Evolutionary conservation across 352 stramenopile species (phyloP).

Genomic region (Phytophthora sp.): DNA sequence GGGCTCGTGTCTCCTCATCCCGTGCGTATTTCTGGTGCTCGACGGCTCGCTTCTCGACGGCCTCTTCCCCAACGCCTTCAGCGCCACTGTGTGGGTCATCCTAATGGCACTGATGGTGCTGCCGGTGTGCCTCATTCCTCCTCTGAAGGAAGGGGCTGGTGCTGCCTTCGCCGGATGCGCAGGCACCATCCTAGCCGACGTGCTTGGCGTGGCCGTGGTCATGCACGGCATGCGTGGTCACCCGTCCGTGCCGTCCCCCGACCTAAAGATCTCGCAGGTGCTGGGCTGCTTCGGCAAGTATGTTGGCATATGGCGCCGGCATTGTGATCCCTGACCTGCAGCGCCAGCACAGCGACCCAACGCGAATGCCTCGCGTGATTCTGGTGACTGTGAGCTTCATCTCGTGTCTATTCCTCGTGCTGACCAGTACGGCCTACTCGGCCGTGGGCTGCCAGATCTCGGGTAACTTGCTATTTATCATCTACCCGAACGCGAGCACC

Average conservation of each 20-base stretch:
- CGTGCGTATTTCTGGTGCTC: constrained; percentile 57
- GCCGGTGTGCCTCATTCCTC: constrained; percentile 50
- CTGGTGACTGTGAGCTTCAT: constrained; percentile 42
- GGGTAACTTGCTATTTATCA: constrained; percentile 61
- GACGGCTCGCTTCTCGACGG: constrained; percentile 46
- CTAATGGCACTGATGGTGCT: constrained; percentile 49
- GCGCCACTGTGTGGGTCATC: constrained; percentile 44
- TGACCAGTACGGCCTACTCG: constrained; percentile 42
- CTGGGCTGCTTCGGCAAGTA: constrained; percentile 50
- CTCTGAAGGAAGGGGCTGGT: constrained; percentile 50
- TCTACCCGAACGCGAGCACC: constrained; percentile 29
- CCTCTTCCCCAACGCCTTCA: constrained; percentile 53
- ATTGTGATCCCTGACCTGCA: constrained; percentile 58
- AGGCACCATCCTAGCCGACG: constrained; percentile 54
- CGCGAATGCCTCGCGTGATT: constrained; percentile 55
- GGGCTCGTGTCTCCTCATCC: constrained; percentile 45
- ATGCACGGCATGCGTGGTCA: constrained; percentile 45
- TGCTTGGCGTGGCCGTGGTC: constrained; percentile 46
- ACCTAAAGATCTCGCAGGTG: constrained; percentile 48
- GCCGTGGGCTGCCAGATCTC: constrained; percentile 58
- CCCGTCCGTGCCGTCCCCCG: constrained; percentile 33
- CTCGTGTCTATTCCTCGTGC: constrained; percentile 44
- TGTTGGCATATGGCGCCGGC: constrained; percentile 54
- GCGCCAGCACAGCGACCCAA: constrained; percentile 53
- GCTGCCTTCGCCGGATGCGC: constrained; percentile 47